Evolutionary conservation across 73 alveolate species (phyloP).

Genomic region (Uronychia binucleata): DNA sequence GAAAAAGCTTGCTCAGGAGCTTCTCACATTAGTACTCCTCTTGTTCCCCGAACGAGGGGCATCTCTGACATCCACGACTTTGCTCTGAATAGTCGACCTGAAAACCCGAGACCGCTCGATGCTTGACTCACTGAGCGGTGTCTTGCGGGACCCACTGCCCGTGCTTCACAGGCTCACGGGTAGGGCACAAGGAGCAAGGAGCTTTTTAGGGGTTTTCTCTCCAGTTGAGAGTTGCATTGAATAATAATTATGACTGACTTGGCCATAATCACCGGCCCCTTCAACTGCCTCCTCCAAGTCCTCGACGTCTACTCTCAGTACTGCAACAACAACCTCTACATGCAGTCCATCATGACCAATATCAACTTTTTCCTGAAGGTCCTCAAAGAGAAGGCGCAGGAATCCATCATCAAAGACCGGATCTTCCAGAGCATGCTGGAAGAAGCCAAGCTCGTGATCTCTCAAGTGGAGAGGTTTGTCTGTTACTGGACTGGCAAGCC

Average conservation of each 20-base stretch:
- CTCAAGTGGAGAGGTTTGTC: neutral
- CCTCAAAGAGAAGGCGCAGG: neutral
- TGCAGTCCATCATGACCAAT: slow-evolving; percentile 9
- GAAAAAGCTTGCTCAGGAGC: too few species aligned
- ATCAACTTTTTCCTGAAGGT: neutral
- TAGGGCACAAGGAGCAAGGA: too few species aligned
- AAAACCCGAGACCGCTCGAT: too few species aligned
- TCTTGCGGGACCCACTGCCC: too few species aligned
- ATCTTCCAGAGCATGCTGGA: neutral
- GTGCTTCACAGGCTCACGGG: too few species aligned
- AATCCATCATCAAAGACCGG: neutral
- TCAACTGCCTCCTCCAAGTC: neutral
- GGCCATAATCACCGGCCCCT: neutral
- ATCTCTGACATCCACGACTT: too few species aligned
- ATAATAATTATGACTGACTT: neutral
- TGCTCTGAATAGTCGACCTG: too few species aligned
- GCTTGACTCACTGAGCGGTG: too few species aligned
- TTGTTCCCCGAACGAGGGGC: too few species aligned
- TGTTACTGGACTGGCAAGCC: neutral
- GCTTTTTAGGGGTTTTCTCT: too few species aligned
- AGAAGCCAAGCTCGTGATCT: neutral
- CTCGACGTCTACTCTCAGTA: slow-evolving; percentile 6
- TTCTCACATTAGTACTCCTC: too few species aligned
- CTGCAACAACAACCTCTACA: slow-evolving; percentile 4
- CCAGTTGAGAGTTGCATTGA: too few species aligned